Evolutionary conservation across 371 early-diverging fungal species (phyloP), one percentile per base, ranked within the genome.

Genomic region (Synchytrium microbalum): DNA sequence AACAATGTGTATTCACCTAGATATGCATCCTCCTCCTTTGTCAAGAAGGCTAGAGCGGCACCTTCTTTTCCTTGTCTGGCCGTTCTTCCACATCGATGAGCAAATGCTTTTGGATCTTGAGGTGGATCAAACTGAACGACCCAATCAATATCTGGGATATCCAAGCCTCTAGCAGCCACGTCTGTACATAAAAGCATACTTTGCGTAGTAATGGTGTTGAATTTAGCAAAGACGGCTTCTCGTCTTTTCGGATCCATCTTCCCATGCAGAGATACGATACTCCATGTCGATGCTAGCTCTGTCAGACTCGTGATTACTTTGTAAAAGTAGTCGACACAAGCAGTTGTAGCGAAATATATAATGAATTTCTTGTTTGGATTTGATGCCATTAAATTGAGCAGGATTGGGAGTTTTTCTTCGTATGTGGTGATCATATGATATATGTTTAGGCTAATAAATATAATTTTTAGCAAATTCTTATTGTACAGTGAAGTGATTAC

Each of bases 31-130:
- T 97, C 98, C 3, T 89, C 85, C 25, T 76, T 76, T 3, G 79
- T 82, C 56, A 96, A 75, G 27, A 95, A 85, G 10, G 92, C 88
- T 0, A 95, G 79, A 1, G 97, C 94, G 53, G 81, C 82, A 13
- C 99, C 99, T 28, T 79, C 74, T 27, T 90, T 80, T 0, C 98
- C 99, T 10, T 88, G 88, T 57, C 99, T 80, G 3, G 94, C 99
- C 0, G 99, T 95, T 64, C 99, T 84, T 3, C 99, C 99, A 71
- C 95, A 96, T n/a, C 99, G 83, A 80, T 99, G 99, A 0, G 94
- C 82, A 72, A 99, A 97, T 14, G 86, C 88, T 72, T 92, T 92
- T 8, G 96, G 95, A 63, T 99, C 98, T 62, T 92, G 92, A 1
- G 98, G 98, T 25, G 96, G 88, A 63, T 97, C 98, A 56, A 89